Percentiles rank a stretch among this genome's conserved stretches.
Conservation (phyloP, 345 rosid genomes). For the Salix brachista region DNA sequence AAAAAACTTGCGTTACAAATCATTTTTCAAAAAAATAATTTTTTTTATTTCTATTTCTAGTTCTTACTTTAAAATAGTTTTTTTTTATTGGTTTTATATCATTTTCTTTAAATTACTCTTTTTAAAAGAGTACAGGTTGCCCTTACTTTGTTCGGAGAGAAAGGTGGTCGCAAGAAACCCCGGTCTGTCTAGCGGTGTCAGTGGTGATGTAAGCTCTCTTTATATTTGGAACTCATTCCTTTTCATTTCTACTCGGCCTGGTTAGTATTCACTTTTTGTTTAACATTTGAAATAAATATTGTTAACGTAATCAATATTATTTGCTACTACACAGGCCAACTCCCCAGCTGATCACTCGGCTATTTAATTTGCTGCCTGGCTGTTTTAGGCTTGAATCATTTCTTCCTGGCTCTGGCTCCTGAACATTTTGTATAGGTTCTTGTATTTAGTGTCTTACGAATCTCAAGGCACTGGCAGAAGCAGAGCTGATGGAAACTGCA, state of each 20-base stretch:
- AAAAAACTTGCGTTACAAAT: not conserved
- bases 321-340: too few relatives aligned
- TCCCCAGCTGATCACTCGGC: too few relatives aligned
- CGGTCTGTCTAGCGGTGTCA: constrained; percentile 3
- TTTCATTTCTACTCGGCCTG: not conserved
- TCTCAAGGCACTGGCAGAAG: constrained; percentile 29
- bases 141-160: constrained; percentile 34
- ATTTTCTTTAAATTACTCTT: too few relatives aligned
- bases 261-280: not conserved
- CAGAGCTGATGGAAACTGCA: constrained; percentile 32
- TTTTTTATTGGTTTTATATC: too few relatives aligned
- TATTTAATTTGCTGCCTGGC: not conserved
- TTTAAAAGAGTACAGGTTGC: constrained; percentile 39
- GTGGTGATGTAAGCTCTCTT: constrained; percentile 20
- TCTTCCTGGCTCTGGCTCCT: not conserved
- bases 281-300: too few relatives aligned
- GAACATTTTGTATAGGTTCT: not conserved
- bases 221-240: not conserved
- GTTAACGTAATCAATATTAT: too few relatives aligned
- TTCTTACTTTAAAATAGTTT: too few relatives aligned
- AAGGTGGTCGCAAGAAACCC: constrained; percentile 27
- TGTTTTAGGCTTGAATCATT: not conserved
- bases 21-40: too few relatives aligned
- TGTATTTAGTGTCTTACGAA: not conserved
- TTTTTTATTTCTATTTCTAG: too few relatives aligned